Evolutionary conservation across 805 yeast species (phyloP), one percentile per base, ranked within the genome.

Genomic region (Myxozyma melibiosi): DNA sequence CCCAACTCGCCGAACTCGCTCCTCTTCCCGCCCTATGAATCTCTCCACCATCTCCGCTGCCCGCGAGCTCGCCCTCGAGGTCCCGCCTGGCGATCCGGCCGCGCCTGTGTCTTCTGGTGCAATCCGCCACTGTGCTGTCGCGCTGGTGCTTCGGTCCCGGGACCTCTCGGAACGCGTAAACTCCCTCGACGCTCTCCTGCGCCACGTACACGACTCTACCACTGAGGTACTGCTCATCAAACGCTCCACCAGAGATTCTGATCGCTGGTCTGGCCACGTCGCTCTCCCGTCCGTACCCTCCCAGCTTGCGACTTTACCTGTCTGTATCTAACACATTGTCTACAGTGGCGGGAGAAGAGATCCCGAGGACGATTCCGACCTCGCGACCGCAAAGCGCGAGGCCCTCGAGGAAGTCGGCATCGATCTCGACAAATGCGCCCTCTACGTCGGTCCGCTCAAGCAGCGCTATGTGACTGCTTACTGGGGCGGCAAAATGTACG

Each of bases 241-340:
- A 47, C 68, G 77, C 7, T 66, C 76, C 2, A 58, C 63, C 2
- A 62, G 73, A n/a, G 62, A 57, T 9, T 61, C 71, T 1, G 77
- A 74, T 50, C 62, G 74, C 16, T 74, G 77, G 77, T 72, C 76
- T 6, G 74, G 74, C 14, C 77, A 74, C 55, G 67, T 74, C 41
- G 77, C 76, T 1, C 50, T 74, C 1, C 77, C 77, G 58, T 61
- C 30, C 27, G 64, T 55, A 8, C 9, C 13, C 37, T 16, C 25
- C 4, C 31, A 20, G 37, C 13, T 16, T 9, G 31, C 13, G 13
- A 1, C 9, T 18, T 16, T 5, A 8, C n/a, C 2, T 8, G 31
- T 37, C 6, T 4, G 18, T 8, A 6, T n/a, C 40, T 6, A 30
- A 39, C 14, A 40, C 11, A 8, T 4, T 3, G 2, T 14, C 4